Evolutionary conservation across 2,329 filamentous ascomycete species (phyloP).

Genomic region (Orbilia quercus): DNA sequence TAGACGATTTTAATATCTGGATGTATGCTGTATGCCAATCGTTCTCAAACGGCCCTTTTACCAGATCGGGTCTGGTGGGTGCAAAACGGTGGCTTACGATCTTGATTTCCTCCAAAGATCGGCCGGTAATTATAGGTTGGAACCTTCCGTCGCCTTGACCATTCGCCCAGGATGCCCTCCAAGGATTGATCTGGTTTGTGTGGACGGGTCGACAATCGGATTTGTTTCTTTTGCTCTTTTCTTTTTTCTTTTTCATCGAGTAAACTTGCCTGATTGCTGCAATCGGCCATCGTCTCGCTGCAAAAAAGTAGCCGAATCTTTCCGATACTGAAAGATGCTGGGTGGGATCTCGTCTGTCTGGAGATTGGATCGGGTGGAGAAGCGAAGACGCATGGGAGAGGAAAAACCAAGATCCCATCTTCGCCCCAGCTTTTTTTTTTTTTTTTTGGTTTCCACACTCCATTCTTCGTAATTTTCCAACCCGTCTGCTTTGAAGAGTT

Average conservation of each 20-base stretch:
- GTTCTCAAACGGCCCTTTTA: slow-evolving; percentile 54
- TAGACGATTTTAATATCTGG: slow-evolving; percentile 20
- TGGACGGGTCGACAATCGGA: background rate
- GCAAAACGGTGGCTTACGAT: slow-evolving; percentile 54
- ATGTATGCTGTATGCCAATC: slow-evolving; percentile 40
- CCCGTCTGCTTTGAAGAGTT: no score
- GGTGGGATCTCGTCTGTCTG: slow-evolving; percentile 33
- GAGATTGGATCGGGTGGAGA: slow-evolving; percentile 53
- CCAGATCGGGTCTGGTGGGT: slow-evolving; percentile 51
- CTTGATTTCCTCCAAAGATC: slow-evolving; percentile 57
- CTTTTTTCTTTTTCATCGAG: slow-evolving; percentile 36
- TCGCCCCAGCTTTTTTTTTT: slow-evolving; percentile 1
- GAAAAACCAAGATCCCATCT: slow-evolving; percentile 28
- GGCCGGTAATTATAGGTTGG: slow-evolving; percentile 56
- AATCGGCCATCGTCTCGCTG: slow-evolving; percentile 19
- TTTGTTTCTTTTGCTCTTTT: slow-evolving; percentile 17
- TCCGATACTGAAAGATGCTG: slow-evolving; percentile 43
- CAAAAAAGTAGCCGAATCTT: slow-evolving; percentile 56
- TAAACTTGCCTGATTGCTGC: slow-evolving; percentile 46
- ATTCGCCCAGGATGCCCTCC: slow-evolving; percentile 37
- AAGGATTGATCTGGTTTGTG: background rate
- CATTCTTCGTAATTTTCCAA: no score
- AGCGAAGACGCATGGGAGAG: slow-evolving; percentile 40
- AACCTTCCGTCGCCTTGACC: slow-evolving; percentile 56
- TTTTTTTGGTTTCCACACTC: no score